A percentile compares a stretch with the other conserved stretches of the same genome.
Evolutionary conservation across 2,329 filamentous ascomycete species (phyloP).

Genomic region (Ophiostoma novo-ulmi): DNA sequence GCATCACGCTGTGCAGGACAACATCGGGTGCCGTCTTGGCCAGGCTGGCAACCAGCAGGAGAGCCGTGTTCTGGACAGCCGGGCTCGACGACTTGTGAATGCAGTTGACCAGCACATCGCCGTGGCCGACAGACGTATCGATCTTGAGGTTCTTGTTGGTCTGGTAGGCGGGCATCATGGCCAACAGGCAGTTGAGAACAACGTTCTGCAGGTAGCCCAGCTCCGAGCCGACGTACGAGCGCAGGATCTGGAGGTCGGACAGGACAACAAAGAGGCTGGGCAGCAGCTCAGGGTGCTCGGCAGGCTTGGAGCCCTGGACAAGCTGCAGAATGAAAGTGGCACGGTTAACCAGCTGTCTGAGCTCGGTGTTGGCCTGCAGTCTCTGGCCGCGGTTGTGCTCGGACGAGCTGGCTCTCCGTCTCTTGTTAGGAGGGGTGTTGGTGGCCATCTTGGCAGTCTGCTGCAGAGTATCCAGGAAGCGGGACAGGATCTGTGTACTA

Average conservation of each 20-base stretch:
- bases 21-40: slow-evolving; percentile 84
- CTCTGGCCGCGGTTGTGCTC: slow-evolving; percentile 58
- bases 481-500: slow-evolving; percentile 64
- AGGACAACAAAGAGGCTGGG: slow-evolving; percentile 76
- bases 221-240: slow-evolving; percentile 74
- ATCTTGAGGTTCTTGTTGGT: slow-evolving; percentile 57
- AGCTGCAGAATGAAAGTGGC: slow-evolving; percentile 85
- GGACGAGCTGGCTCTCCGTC: slow-evolving; percentile 70
- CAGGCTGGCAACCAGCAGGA: slow-evolving; percentile 80
- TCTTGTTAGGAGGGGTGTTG: slow-evolving; percentile 68
- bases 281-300: slow-evolving; percentile 69
- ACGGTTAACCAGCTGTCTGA: slow-evolving; percentile 64
- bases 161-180: slow-evolving; percentile 76
- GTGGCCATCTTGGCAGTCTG: slow-evolving; percentile 67
- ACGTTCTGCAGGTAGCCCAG: slow-evolving; percentile 86
- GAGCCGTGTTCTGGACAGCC: slow-evolving; percentile 85
- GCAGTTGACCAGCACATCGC: slow-evolving; percentile 88
- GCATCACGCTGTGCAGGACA: slow-evolving; percentile 96
- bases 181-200: slow-evolving; percentile 72
- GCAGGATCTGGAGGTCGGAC: slow-evolving; percentile 81
- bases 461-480: slow-evolving; percentile 69
- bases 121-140: slow-evolving; percentile 73
- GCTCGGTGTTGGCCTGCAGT: slow-evolving; percentile 58
- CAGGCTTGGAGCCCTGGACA: slow-evolving; percentile 73
- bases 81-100: slow-evolving; percentile 87